These are phyloP conservation scores for Sutorius australiensis DNA, from an alignment of 768 basidiomycete species.

Conservation along the genomic window DNA sequence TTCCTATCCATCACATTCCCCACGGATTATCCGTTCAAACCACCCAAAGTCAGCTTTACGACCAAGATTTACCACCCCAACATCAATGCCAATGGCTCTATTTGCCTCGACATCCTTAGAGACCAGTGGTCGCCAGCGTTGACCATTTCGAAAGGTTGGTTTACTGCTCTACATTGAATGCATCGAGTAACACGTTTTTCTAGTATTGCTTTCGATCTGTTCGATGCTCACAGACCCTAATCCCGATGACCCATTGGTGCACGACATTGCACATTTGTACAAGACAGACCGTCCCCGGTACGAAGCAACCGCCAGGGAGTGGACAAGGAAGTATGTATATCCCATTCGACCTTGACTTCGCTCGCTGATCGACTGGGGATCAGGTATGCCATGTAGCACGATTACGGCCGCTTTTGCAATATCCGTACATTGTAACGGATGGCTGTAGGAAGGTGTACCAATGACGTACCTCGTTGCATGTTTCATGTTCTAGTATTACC, in stretches of 20 bases:
- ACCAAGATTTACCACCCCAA: conserved; percentile 99
- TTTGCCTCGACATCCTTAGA: conserved; percentile 96
- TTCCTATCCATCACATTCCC: conserved; percentile 94
- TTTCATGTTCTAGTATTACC: conserved; percentile 34
- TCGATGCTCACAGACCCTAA: conserved; percentile 99
- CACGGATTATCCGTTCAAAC: conserved; percentile 99
- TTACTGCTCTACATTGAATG: not conserved
- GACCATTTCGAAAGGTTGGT: conserved; percentile 95
- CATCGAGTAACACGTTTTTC: not conserved
- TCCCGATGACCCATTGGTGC: conserved; percentile 97
- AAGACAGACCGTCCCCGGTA: conserved; percentile 98
- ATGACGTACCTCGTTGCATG: conserved; percentile 32
- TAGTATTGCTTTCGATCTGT: conserved; percentile 95
- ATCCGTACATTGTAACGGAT: conserved; percentile 26
- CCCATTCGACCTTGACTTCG: not conserved
- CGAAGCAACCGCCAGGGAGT: conserved; percentile 97
- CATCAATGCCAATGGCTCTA: conserved; percentile 99
- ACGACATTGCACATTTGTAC: conserved; percentile 98
- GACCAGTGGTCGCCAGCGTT: conserved; percentile 99
- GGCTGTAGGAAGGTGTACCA: conserved; percentile 33
- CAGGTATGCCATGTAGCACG: conserved; percentile 54
- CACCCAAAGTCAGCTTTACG: conserved; percentile 99
- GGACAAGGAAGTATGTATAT: conserved; percentile 91
- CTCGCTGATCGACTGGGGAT: not conserved
- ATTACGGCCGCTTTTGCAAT: conserved; percentile 22